phyloP scores from a whole-genome alignment of 1,139 yeast genomes.

The Hanseniaspora sp. region DNA sequence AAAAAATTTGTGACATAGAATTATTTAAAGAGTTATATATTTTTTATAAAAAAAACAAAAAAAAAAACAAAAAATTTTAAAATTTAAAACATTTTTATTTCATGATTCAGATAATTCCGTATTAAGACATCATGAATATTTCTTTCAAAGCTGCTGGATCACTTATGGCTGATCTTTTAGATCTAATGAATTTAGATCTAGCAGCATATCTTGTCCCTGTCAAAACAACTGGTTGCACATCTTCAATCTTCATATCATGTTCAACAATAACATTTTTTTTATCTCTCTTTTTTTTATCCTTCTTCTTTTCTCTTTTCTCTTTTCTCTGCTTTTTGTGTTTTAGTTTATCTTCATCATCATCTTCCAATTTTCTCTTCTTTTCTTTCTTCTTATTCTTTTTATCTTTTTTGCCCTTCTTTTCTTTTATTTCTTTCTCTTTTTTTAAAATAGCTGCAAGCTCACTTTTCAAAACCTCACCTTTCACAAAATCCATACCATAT shows the following conservation, averaged over 20 bases:
- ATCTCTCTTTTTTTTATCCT: constrained; percentile 19
- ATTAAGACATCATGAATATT: constrained; percentile 71
- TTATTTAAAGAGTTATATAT: background rate
- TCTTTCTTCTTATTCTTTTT: constrained; percentile 24
- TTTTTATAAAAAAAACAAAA: background rate
- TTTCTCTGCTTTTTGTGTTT: constrained; percentile 27
- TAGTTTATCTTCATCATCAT: constrained; percentile 28
- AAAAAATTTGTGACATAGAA: no score
- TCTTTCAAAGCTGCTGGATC: constrained; percentile 82
- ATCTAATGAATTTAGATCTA: constrained; percentile 75
- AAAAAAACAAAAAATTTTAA: background rate
- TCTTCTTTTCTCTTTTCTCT: constrained; percentile 27
- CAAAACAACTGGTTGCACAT: constrained; percentile 23
- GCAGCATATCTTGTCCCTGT: constrained; percentile 52
- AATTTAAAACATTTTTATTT: background rate
- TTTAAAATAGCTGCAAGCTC: constrained; percentile 58
- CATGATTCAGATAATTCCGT: constrained; percentile 1
- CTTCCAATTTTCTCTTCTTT: constrained; percentile 24
- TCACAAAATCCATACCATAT: constrained; percentile 79
- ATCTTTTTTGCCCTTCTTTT: constrained; percentile 15
- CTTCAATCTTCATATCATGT: constrained; percentile 26
- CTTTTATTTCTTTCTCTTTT: constrained; percentile 20
- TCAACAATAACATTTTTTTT: constrained; percentile 33
- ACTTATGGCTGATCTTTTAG: constrained; percentile 82
- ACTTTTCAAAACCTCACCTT: constrained; percentile 71